Evolutionary conservation across 2,329 filamentous ascomycete species (phyloP).

Genomic region (Xylariomycetidae sp.): DNA sequence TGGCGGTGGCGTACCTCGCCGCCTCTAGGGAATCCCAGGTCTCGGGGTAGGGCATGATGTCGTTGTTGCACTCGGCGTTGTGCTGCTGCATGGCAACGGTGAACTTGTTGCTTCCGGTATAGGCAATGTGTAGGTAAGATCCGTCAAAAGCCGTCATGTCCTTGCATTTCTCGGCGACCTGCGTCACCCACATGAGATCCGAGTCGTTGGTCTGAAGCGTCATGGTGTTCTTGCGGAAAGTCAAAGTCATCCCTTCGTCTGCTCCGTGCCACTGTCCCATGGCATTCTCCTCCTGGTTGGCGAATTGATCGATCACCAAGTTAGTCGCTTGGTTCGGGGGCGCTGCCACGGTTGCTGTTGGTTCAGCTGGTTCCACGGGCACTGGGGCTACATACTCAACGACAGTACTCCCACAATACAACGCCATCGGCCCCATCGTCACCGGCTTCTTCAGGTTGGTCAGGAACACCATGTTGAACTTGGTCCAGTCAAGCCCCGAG

Average conservation of each 20-base stretch:
- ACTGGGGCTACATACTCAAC: constrained; percentile 43
- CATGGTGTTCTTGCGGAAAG: constrained; percentile 44
- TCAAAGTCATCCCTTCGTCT: constrained; percentile 52
- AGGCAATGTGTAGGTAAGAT: constrained; percentile 59
- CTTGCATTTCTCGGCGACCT: constrained; percentile 48
- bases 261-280: constrained; percentile 60
- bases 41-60: constrained; percentile 54
- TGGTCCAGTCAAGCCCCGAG: constrained; percentile 41
- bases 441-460: constrained; percentile 38
- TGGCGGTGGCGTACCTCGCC: constrained; percentile 45
- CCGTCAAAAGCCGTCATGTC: constrained; percentile 49
- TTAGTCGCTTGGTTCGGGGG: constrained; percentile 40
- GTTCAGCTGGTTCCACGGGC: constrained; percentile 32
- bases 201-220: constrained; percentile 53
- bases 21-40: constrained; percentile 65
- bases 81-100: constrained; percentile 61
- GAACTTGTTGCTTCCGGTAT: constrained; percentile 56
- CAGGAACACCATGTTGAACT: constrained; percentile 47
- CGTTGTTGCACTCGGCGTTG: constrained; percentile 52
- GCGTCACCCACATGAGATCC: constrained; percentile 56
- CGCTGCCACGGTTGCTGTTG: constrained; percentile 42
- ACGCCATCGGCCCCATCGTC: constrained; percentile 49
- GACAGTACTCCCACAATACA: constrained; percentile 50
- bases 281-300: constrained; percentile 45
- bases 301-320: constrained; percentile 58